Evolutionary conservation across 305 asterid genomes (phyloP).

Genomic region (Salvia sclarea): DNA sequence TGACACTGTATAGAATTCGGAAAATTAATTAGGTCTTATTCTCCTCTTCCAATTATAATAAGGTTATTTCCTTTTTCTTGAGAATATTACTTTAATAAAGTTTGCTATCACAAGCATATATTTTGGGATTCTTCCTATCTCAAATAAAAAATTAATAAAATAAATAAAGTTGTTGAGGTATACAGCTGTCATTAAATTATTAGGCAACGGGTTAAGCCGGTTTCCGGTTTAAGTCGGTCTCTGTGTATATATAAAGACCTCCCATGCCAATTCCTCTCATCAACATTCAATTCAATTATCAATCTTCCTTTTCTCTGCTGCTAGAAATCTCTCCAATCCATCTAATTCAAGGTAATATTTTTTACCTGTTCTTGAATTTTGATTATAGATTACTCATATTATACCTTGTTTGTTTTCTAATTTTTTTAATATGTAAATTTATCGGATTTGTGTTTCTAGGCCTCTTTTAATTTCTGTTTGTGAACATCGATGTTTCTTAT

Average conservation of each 20-base stretch:
- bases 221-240: neutral
- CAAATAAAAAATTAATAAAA: too few relatives aligned
- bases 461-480: too few relatives aligned
- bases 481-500: neutral
- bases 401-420: neutral
- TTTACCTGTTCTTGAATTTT: neutral
- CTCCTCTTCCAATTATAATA: neutral
- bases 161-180: neutral
- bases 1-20: neutral
- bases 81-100: neutral
- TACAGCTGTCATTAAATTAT: neutral
- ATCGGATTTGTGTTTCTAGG: neutral
- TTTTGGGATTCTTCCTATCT: too few relatives aligned
- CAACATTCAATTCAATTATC: neutral
- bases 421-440: neutral
- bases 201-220: conserved; percentile 10
- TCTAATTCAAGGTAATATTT: neutral
- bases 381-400: neutral
- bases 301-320: neutral
- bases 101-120: neutral
- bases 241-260: neutral
- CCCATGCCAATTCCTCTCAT: neutral
- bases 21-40: neutral
- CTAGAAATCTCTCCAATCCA: neutral
- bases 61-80: neutral